These are phyloP conservation scores for Ophiostoma angusticollis DNA, from an alignment of 2,329 filamentous ascomycete species.

Conservation along the genomic window DNA sequence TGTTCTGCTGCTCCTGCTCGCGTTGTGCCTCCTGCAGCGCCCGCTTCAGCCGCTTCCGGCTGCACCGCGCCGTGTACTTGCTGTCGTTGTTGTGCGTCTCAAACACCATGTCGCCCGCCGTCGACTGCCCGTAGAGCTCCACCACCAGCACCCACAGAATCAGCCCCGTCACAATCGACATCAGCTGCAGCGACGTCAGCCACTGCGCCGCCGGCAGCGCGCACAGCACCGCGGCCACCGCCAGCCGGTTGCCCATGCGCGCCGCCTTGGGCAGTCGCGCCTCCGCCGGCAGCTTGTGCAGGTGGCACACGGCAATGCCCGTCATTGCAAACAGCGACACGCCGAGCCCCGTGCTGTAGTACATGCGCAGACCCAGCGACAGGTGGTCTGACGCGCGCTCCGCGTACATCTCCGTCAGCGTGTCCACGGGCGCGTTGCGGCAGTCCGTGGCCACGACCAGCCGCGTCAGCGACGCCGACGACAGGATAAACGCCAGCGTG, in stretches of 20 bases:
- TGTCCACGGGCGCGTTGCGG: constrained; percentile 30
- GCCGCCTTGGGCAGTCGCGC: constrained; percentile 36
- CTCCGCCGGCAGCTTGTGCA: constrained; percentile 38
- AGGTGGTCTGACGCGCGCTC: constrained; percentile 37
- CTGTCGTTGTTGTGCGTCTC: constrained; percentile 23
- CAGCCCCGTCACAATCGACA: constrained; percentile 32
- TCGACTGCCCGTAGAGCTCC: constrained; percentile 38
- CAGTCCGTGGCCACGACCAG: constrained; percentile 47
- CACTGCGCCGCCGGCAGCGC: constrained; percentile 37
- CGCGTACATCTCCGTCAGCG: constrained; percentile 38
- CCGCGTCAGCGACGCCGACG: constrained; percentile 42
- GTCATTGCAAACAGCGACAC: constrained; percentile 41
- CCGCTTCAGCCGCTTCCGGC: constrained; percentile 24
- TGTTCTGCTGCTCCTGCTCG: neutral
- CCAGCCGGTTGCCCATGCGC: constrained; percentile 38
- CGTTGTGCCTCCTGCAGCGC: constrained; percentile 15
- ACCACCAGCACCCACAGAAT: constrained; percentile 32
- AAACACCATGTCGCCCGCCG: constrained; percentile 30
- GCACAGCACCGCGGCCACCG: constrained; percentile 38
- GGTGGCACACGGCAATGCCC: constrained; percentile 40
- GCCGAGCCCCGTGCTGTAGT: constrained; percentile 50
- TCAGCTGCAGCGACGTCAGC: constrained; percentile 32
- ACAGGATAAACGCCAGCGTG: constrained; percentile 49
- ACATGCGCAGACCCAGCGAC: constrained; percentile 42
- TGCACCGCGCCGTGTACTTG: constrained; percentile 32